Evolutionary conservation across 106 monocot species (phyloP).

Genomic region (Agapanthus africanus): DNA sequence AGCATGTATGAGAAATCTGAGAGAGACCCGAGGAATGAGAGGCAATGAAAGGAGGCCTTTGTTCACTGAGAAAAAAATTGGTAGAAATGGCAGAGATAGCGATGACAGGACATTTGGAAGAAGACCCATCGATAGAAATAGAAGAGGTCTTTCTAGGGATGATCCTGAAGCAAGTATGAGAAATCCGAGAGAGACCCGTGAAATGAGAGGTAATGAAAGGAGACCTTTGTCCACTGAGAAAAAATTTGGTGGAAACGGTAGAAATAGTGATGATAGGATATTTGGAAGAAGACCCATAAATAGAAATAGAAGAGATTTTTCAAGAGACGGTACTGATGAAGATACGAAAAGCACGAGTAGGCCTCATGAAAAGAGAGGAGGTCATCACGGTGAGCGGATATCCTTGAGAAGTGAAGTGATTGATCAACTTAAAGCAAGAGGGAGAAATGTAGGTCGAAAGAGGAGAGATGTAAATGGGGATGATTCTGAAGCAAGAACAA

Average conservation of each 20-base stretch:
- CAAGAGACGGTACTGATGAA: slow-evolving; percentile 10
- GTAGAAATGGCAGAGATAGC: too few species aligned
- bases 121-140: too few species aligned
- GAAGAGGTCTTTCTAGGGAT: too few species aligned
- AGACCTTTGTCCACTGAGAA: too few species aligned
- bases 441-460: background rate
- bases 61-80: too few species aligned
- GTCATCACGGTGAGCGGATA: background rate
- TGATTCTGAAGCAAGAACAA: background rate
- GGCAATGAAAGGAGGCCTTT: too few species aligned
- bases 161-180: too few species aligned
- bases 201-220: too few species aligned
- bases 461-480: background rate
- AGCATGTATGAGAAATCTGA: background rate
- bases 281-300: slow-evolving; percentile 5
- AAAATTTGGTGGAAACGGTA: too few species aligned
- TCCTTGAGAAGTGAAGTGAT: background rate
- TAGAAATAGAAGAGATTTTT: slow-evolving; percentile 5
- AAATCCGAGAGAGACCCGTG: too few species aligned
- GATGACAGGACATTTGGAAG: too few species aligned
- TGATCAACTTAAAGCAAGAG: slow-evolving; percentile 8
- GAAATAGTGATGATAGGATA: background rate
- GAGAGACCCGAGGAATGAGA: too few species aligned
- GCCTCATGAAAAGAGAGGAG: background rate
- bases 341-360: background rate